These are phyloP conservation scores for Mycena haematopus DNA, from an alignment of 768 basidiomycete genomes.

Conservation along the genomic window DNA sequence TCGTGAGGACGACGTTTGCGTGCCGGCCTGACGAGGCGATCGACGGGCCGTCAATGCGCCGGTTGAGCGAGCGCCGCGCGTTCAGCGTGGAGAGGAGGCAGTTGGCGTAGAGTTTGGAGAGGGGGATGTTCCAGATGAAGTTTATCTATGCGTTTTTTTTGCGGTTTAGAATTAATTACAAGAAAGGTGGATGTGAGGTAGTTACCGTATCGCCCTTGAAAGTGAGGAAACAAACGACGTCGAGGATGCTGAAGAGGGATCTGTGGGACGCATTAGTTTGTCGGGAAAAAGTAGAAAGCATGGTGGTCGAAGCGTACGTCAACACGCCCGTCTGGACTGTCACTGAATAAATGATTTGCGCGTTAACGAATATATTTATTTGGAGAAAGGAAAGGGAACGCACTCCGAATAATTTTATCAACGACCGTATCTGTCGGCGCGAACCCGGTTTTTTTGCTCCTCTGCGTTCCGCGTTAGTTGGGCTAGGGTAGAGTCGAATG, in stretches of 20 bases:
- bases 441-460: slow-evolving; percentile 11
- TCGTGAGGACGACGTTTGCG: neutral
- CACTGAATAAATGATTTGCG: neutral
- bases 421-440: slow-evolving; percentile 6
- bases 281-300: neutral
- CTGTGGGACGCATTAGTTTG: neutral
- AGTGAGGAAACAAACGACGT: slow-evolving; percentile 12
- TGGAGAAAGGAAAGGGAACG: neutral
- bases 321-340: slow-evolving; percentile 15
- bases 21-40: neutral
- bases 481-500: neutral
- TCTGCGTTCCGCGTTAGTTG: neutral
- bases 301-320: neutral
- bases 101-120: slow-evolving; percentile 15
- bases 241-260: slow-evolving; percentile 11
- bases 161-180: no score
- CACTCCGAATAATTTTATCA: slow-evolving; percentile 13
- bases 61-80: neutral
- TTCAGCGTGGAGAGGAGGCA: slow-evolving; percentile 17
- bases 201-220: slow-evolving; percentile 9
- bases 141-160: neutral
- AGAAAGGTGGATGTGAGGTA: no score
- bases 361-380: no score
- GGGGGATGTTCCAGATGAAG: slow-evolving; percentile 20
- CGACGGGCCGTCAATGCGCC: neutral